Conservation (phyloP, 2,329 filamentous ascomycete species). For the Bipolaris oryzae region DNA sequence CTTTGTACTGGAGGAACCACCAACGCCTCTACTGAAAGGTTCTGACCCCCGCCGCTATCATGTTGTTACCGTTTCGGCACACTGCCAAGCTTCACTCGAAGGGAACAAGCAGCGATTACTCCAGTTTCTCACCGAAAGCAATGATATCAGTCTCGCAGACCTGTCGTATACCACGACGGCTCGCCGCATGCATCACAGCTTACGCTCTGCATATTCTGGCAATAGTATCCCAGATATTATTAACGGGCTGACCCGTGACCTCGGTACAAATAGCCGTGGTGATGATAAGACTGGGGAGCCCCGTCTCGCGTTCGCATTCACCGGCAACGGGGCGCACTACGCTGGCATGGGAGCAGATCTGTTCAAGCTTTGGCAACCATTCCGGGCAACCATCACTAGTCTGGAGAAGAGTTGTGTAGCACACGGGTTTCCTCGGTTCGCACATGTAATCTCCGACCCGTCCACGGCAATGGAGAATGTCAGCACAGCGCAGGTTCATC, state of each 20-base stretch:
- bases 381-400: too few relatives aligned
- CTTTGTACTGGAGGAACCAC: too few relatives aligned
- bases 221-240: conserved; percentile 14
- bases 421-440: too few relatives aligned
- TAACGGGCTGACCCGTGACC: not conserved
- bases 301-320: conserved; percentile 48
- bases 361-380: conserved; percentile 24
- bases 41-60: too few relatives aligned
- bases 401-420: too few relatives aligned
- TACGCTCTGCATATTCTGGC: not conserved
- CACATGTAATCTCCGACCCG: too few relatives aligned
- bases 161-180: conserved; percentile 2
- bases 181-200: conserved; percentile 1
- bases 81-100: not conserved
- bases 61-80: too few relatives aligned
- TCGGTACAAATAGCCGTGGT: too few relatives aligned
- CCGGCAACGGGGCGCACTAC: conserved; percentile 46
- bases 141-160: not conserved
- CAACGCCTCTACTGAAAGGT: too few relatives aligned
- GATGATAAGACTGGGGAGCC: not conserved
- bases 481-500: too few relatives aligned
- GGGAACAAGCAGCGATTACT: not conserved
- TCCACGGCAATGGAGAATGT: too few relatives aligned
- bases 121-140: not conserved
- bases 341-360: conserved; percentile 15